Percentiles rank a stretch among this genome's conserved stretches.
Evolutionary conservation across 495 filamentous ascomycete species (phyloP).

Genomic region (Neurospora sp.): DNA sequence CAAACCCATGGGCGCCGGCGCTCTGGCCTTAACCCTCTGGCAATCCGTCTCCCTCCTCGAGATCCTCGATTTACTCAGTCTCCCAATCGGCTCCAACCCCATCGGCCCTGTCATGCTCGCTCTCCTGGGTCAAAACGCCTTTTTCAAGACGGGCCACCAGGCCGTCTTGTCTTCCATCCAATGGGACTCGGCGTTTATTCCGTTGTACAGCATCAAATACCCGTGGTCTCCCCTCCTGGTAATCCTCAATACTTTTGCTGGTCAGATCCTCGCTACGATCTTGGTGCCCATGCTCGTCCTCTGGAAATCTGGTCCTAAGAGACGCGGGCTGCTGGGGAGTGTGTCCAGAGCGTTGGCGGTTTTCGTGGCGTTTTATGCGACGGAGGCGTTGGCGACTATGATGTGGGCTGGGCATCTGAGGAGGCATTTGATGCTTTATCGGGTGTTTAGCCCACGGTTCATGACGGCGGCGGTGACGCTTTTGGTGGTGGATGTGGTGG

Average conservation of each 20-base stretch:
- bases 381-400: slow-evolving; percentile 71
- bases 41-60: slow-evolving; percentile 83
- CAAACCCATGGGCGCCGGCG: slow-evolving; percentile 88
- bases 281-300: slow-evolving; percentile 72
- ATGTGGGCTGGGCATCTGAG: slow-evolving; percentile 80
- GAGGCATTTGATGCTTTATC: slow-evolving; percentile 90
- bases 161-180: slow-evolving; percentile 81
- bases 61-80: slow-evolving; percentile 68
- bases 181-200: slow-evolving; percentile 80
- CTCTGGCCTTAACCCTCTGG: slow-evolving; percentile 67
- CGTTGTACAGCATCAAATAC: slow-evolving; percentile 70
- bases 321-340: slow-evolving; percentile 47
- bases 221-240: slow-evolving; percentile 82
- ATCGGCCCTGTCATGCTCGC: slow-evolving; percentile 80
- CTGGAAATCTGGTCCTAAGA: slow-evolving; percentile 65
- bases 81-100: slow-evolving; percentile 44
- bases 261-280: slow-evolving; percentile 70
- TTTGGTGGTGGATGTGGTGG: slow-evolving; percentile 65
- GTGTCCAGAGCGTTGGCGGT: slow-evolving; percentile 59
- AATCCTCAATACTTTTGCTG: slow-evolving; percentile 75
- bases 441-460: slow-evolving; percentile 87
- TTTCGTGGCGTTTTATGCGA: slow-evolving; percentile 70
- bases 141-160: slow-evolving; percentile 97
- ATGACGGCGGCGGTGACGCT: slow-evolving; percentile 71
- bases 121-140: slow-evolving; percentile 81